Conservation (phyloP, 495 filamentous ascomycete genomes). For the Hyaloscypha hepaticicola region DNA sequence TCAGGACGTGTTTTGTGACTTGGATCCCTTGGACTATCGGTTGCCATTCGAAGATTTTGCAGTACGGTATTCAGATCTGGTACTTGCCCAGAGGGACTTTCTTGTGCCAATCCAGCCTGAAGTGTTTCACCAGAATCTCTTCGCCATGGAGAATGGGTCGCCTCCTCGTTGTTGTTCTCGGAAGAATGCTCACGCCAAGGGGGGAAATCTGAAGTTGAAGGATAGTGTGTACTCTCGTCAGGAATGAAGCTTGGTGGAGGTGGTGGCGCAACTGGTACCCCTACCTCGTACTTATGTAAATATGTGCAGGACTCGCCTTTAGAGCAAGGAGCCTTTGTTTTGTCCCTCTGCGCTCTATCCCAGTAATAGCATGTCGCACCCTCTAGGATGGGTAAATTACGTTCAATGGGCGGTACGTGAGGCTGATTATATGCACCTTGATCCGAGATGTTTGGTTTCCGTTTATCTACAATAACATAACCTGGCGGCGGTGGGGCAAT, state of each 20-base stretch:
- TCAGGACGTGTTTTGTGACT: not conserved
- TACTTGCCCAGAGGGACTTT: not conserved
- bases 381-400: too few species aligned
- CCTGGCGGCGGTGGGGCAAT: not conserved
- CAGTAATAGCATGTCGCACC: constrained; percentile 19
- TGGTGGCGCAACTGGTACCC: constrained; percentile 10
- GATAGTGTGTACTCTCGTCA: too few species aligned
- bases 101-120: not conserved
- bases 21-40: not conserved
- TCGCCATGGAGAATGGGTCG: not conserved
- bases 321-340: not conserved
- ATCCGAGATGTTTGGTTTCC: not conserved
- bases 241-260: not conserved
- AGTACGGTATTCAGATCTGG: not conserved
- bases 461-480: not conserved
- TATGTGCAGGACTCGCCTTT: constrained; percentile 8
- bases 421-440: not conserved
- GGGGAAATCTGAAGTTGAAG: not conserved
- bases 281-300: constrained; percentile 9
- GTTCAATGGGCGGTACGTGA: not conserved
- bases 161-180: not conserved
- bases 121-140: not conserved
- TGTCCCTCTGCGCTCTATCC: constrained; percentile 6
- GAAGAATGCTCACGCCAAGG: not conserved
- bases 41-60: not conserved